phyloP scores from a whole-genome alignment of 495 filamentous ascomycete genomes.

The Chaetomidium leptoderma region DNA sequence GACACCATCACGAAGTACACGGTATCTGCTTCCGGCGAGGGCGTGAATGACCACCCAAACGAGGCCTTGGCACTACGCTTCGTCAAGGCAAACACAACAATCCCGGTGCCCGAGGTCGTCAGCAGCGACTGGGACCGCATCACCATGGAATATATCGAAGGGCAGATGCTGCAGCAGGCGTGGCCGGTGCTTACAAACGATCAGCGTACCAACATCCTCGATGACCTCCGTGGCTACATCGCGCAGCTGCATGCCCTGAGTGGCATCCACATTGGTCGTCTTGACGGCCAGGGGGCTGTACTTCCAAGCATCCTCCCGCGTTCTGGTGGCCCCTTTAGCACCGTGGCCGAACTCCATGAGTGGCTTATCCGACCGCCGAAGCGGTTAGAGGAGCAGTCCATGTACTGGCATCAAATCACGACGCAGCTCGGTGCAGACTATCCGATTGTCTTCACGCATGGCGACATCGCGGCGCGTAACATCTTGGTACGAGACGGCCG shows the following conservation, averaged over 20 bases:
- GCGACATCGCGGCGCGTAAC: neutral
- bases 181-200: slow-evolving; percentile 19
- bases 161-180: slow-evolving; percentile 23
- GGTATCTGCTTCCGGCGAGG: neutral
- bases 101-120: slow-evolving; percentile 22
- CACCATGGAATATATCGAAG: slow-evolving; percentile 33
- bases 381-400: neutral
- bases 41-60: neutral
- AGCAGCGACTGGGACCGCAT: slow-evolving; percentile 30
- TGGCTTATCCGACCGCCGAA: neutral
- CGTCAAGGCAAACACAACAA: slow-evolving; percentile 13
- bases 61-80: neutral
- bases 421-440: neutral
- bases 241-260: neutral
- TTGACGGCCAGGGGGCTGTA: neutral
- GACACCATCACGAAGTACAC: neutral
- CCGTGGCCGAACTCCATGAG: neutral
- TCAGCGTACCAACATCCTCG: slow-evolving; percentile 6
- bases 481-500: neutral
- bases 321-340: neutral
- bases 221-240: neutral
- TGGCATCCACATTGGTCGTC: neutral
- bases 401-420: neutral
- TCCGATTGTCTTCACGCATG: neutral
- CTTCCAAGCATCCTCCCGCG: neutral